Evolutionary conservation across 2,329 filamentous ascomycete species (phyloP), one percentile per base, ranked within the genome.

Genomic region (Endoconidiophora laricicola): DNA sequence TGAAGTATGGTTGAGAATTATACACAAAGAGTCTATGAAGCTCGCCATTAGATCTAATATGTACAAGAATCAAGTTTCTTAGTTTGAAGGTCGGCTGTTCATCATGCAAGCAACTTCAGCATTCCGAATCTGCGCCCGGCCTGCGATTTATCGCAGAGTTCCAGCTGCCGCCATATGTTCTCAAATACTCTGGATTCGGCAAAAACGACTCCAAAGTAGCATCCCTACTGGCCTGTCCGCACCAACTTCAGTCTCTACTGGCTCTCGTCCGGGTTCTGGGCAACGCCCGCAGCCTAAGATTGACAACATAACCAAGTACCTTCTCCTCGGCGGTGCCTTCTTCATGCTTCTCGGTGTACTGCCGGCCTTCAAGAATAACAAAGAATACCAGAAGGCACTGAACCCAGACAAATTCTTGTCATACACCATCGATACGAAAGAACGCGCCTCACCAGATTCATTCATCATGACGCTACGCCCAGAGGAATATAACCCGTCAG

Each of bases 391-490:
- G 40, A 55, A 57, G 2, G 60, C 58, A 2, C 70, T 86, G 53
- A 79, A 83, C 64, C 62, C 67, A 12, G 66, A 69, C 50, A 71
- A 67, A 22, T 87, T 86, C 63, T 72, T 72, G 36, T 73, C 76
- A 2, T 88, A 83, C 64, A 74, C 69, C 23, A 72, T 91, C 55
- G 68, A 73, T 14, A 63, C 69, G 23, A 76, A 75, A 56, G 72
- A 81, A 46, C 64, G 69, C 22, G 72, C 86, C 41, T 83, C 83
- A 0, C 71, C 76, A 1, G 79, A 78, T 0, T 79, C 76, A 51
- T 78, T 83, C 57, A 72, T 90, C 56, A 73, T 90, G 56, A 81
- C 78, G 6, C 63, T 88, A 23, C 65, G 65, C 23, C 69, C 77
- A 10, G 60, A 60, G 3, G 57, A 49, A 24, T 44, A 39, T 20